A percentile compares a stretch with the other conserved stretches of the same genome.
Evolutionary conservation across 805 yeast genomes (phyloP).

Genomic region (Saturnispora mendoncae): DNA sequence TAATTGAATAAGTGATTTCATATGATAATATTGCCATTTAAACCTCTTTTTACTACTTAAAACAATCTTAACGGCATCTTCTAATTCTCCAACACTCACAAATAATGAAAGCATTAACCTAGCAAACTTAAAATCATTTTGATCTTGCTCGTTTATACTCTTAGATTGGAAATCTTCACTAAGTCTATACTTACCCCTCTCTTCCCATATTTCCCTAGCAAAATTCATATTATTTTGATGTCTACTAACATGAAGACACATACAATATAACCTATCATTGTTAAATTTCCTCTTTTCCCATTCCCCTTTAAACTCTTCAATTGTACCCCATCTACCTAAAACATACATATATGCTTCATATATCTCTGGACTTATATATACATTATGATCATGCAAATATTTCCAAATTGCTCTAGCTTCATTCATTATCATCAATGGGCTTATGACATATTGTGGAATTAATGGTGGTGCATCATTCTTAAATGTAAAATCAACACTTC

Average conservation of each 20-base stretch:
- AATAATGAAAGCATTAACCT: slow-evolving; percentile 55
- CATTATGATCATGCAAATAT: slow-evolving; percentile 27
- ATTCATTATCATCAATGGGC: slow-evolving; percentile 40
- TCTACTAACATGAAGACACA: slow-evolving; percentile 60
- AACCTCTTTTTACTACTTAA: slow-evolving; percentile 60
- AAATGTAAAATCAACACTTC: slow-evolving; percentile 25
- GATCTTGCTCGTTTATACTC: slow-evolving; percentile 30
- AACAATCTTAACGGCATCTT: slow-evolving; percentile 65
- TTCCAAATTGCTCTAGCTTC: slow-evolving; percentile 78
- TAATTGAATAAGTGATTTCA: slow-evolving; percentile 34
- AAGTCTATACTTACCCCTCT: slow-evolving; percentile 66
- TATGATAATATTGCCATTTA: slow-evolving; percentile 51
- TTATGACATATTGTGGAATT: slow-evolving; percentile 39
- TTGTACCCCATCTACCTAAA: slow-evolving; percentile 29
- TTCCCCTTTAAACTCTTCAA: slow-evolving; percentile 30
- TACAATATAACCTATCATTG: slow-evolving; percentile 43
- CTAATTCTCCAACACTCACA: slow-evolving; percentile 42
- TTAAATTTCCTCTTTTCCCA: slow-evolving; percentile 22
- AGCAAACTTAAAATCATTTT: slow-evolving; percentile 62
- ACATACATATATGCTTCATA: slow-evolving; percentile 47
- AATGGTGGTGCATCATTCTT: slow-evolving; percentile 56
- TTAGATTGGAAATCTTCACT: slow-evolving; percentile 39
- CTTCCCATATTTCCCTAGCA: slow-evolving; percentile 65
- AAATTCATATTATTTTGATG: slow-evolving; percentile 43
- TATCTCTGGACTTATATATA: slow-evolving; percentile 31